Base-by-base conservation (phyloP, 1,139 yeast genomes). In the Taphrina flavorubra region DNA sequence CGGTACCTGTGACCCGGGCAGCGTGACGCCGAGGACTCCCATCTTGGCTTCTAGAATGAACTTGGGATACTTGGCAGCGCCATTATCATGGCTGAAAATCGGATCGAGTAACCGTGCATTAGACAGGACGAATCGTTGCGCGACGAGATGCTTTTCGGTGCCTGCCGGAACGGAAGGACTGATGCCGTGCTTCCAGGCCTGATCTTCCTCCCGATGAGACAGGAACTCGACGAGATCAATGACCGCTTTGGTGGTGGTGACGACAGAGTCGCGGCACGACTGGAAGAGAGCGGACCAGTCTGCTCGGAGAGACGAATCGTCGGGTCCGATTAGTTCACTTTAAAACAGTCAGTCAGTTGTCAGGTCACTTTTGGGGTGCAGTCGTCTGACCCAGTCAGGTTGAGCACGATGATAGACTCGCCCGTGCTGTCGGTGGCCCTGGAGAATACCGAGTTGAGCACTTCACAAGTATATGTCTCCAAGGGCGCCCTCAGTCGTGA, bases 81-180 rank as follows among this genome's bases (percentile, higher is more conserved):
- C 53, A 20, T 11, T 20, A 25, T n/a, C n/a, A 6, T 8, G 13
- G 11, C 7, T 49, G 34, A 25, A 13, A 5, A 11, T 49, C 53
- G 53, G 53, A 2, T 11, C 36, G 10, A 6, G 36, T 16, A 53
- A 37, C 10, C 42, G 8, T 5, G 60, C 60, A 56, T 56, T 56
- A 5, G 49, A 25, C 31, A 56, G 14, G 47, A 56, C 60, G 60
- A 56, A 56, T 18, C 57, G 57, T 20, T 31, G 20, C 18, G 57
- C 57, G 18, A 53, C 42, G 25, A 10, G 40, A n/a, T 53, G n/a
- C 25, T 53, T 37, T 14, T 53, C 42, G 20, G 42, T 5, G 57
- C 34, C 25, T 7, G n/a, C 36, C 2, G 18, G 6, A 40, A 56
- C 18, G 5, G 47, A 39, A 37, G 60, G 60, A 40, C 60, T 56